Evolutionary conservation across 805 yeast species (phyloP), one percentile per base, ranked within the genome.

Genomic region (Myxozyma monticola): DNA sequence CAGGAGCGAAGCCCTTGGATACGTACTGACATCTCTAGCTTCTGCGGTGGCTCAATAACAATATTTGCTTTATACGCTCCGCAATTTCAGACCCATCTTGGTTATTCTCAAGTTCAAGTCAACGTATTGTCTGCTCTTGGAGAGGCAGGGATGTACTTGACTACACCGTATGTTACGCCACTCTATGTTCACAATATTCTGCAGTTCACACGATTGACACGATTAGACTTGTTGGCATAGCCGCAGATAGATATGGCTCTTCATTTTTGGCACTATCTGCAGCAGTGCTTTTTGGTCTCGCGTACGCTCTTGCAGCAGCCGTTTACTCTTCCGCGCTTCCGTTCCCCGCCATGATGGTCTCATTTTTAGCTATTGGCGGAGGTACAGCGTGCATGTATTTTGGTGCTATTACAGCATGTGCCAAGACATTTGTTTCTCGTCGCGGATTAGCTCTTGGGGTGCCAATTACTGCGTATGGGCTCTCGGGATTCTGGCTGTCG

Each of bases 401-500:
- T 26, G 56, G 66, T 8, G 62, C 68, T 2, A 49, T 61, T 22
- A 54, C 62, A 4, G 60, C 64, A 4, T 60, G 59, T 29, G 65
- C 65, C 8, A 61, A 62, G 37, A 53, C 61, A 6, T 61, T 61
- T 43, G 42, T 52, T 3, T 48, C 60, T 7, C 74, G 76, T 41
- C 86, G 88, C 51, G 84, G 95, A 1, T 68, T 91, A 48, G 85
- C 96, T 28, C 88, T 91, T 37, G 84, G 95, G 45, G 76, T 85
- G 38, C 99, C 99, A 0, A 90, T 91, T 1, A 79, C 95, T 0
- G 84, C 84, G 56, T 90, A 85, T 66, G 99, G 98, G 1, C 62
- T 88, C 26, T 84, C 95, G 4, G 79, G 95, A 1, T 71, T 93
- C 48, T 67, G 90, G 41, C 84, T 86, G 2, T 77, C 96, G 0